Percentiles rank a stretch among this genome's conserved stretches.
phyloP scores from a whole-genome alignment of 1,284 basidiomycete genomes.

The Leccinum pallidistipes region DNA sequence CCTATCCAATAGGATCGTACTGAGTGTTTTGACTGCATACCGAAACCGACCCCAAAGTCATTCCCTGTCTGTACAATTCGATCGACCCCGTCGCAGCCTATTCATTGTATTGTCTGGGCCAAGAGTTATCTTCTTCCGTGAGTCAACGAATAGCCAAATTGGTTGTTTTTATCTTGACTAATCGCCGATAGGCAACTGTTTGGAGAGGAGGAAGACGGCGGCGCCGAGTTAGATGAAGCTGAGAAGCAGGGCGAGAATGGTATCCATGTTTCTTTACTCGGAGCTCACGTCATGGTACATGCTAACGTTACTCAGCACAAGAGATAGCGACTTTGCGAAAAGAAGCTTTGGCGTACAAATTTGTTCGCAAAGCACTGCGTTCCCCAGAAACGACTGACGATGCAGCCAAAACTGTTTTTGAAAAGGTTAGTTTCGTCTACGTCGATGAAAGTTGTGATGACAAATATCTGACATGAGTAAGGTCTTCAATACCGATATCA shows the following conservation, averaged over 20 bases:
- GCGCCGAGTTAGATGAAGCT: constrained; percentile 80
- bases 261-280: constrained; percentile 25
- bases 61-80: constrained; percentile 99
- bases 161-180: neutral
- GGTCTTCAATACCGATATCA: constrained; percentile 90
- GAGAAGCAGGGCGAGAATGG: constrained; percentile 89
- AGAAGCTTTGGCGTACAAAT: constrained; percentile 87
- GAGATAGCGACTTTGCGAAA: constrained; percentile 90
- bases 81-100: constrained; percentile 94
- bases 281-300: neutral
- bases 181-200: constrained; percentile 78
- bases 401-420: constrained; percentile 75
- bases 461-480: constrained; percentile 31
- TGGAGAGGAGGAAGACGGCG: constrained; percentile 84
- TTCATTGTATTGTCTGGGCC: constrained; percentile 99
- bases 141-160: constrained; percentile 30
- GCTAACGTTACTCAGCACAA: constrained; percentile 53
- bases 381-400: constrained; percentile 43
- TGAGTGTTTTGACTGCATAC: constrained; percentile 92
- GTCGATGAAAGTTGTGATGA: neutral
- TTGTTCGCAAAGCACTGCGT: constrained; percentile 68
- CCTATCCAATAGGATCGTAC: constrained; percentile 61
- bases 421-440: constrained; percentile 64
- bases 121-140: constrained; percentile 97
- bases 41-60: constrained; percentile 89